Percentiles rank a stretch among this genome's conserved stretches.
phyloP scores from a whole-genome alignment of 148 eudicot species.

The Camellia sinensis region DNA sequence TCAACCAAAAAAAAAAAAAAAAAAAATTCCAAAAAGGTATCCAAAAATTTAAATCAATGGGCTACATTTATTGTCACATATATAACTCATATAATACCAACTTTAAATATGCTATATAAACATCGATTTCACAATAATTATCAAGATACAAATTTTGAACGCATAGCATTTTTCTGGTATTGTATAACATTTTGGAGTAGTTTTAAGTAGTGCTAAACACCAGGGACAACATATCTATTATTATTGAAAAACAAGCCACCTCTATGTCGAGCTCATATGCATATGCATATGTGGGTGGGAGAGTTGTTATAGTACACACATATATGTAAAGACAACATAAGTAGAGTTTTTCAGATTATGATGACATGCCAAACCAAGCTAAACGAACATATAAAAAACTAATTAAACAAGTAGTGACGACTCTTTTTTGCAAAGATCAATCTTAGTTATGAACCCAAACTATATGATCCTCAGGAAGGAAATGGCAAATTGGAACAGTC shows the following conservation, averaged over 20 bases:
- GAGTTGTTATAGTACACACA: too few relatives aligned
- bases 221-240: background rate
- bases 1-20: too few relatives aligned
- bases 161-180: too few relatives aligned
- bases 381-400: background rate
- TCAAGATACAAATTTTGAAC: too few relatives aligned
- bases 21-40: too few relatives aligned
- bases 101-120: too few relatives aligned
- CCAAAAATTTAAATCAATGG: too few relatives aligned
- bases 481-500: slow-evolving; percentile 29
- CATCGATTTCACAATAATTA: too few relatives aligned
- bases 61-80: too few relatives aligned
- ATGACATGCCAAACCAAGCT: background rate
- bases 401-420: background rate
- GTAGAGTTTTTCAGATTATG: background rate
- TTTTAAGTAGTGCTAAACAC: background rate
- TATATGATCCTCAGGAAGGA: slow-evolving; percentile 25
- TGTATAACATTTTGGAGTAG: background rate
- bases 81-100: too few relatives aligned
- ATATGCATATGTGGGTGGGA: background rate
- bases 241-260: background rate
- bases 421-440: background rate
- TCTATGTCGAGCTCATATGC: background rate
- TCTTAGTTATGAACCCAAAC: slow-evolving; percentile 26
- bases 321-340: background rate